phyloP scores from a whole-genome alignment of 169 alveolate genomes.

The Sarcocystis neurona region DNA sequence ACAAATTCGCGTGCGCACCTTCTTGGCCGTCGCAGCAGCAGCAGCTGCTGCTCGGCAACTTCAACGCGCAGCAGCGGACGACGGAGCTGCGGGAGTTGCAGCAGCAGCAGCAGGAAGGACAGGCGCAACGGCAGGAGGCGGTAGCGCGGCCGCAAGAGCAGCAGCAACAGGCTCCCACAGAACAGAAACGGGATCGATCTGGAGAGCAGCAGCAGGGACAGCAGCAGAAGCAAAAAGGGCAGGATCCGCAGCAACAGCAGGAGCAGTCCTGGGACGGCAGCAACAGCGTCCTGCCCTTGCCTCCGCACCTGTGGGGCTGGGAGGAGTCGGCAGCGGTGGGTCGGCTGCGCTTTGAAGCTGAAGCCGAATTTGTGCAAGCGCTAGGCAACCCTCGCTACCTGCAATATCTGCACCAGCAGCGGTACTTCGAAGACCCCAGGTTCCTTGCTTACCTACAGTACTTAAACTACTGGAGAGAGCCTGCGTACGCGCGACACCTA shows the following conservation, averaged over 20 bases:
- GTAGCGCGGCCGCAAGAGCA: too few relatives aligned
- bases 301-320: neutral
- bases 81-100: too few relatives aligned
- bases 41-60: too few relatives aligned
- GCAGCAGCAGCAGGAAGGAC: too few relatives aligned
- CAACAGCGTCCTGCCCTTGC: too few relatives aligned
- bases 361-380: slow-evolving; percentile 64
- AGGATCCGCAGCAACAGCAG: neutral
- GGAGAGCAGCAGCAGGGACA: neutral
- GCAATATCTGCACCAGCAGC: slow-evolving; percentile 6
- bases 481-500: slow-evolving; percentile 47
- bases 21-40: too few relatives aligned
- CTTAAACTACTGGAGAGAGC: slow-evolving; percentile 56
- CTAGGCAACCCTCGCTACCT: slow-evolving; percentile 60
- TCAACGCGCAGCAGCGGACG: too few relatives aligned
- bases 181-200: neutral
- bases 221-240: neutral
- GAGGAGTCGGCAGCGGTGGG: slow-evolving; percentile 33
- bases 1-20: too few relatives aligned
- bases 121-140: too few relatives aligned
- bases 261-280: too few relatives aligned
- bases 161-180: neutral
- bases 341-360: slow-evolving; percentile 61
- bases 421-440: slow-evolving; percentile 24
- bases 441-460: slow-evolving; percentile 49